These are phyloP conservation scores for Salvia miltiorrhiza DNA, from an alignment of 257 asterid genomes.

Conservation along the genomic window DNA sequence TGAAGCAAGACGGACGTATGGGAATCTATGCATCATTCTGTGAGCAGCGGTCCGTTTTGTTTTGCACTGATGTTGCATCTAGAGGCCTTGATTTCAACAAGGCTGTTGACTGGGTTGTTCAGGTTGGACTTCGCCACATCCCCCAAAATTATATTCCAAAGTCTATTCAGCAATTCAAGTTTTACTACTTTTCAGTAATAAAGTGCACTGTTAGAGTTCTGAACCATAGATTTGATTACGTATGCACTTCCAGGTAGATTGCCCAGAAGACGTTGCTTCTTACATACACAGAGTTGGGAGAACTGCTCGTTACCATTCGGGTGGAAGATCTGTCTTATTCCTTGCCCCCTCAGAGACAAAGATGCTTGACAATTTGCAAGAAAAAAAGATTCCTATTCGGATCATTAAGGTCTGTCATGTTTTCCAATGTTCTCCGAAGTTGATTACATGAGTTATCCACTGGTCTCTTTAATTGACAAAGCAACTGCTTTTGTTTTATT, in stretches of 20 bases:
- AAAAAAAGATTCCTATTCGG: slow-evolving; percentile 74
- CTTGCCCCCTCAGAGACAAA: slow-evolving; percentile 78
- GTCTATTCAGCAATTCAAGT: neutral
- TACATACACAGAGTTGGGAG: slow-evolving; percentile 98
- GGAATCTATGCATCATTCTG: slow-evolving; percentile 79
- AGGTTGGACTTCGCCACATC: slow-evolving; percentile 43
- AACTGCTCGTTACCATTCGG: slow-evolving; percentile 91
- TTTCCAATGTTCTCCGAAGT: neutral
- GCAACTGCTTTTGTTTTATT: slow-evolving; percentile 1
- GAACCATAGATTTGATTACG: slow-evolving; percentile 9
- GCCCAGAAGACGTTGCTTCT: slow-evolving; percentile 88
- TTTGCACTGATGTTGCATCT: slow-evolving; percentile 87
- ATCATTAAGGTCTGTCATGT: slow-evolving; percentile 49
- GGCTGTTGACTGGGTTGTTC: slow-evolving; percentile 97
- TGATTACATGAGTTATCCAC: neutral
- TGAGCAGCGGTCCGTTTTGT: slow-evolving; percentile 64
- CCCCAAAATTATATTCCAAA: neutral
- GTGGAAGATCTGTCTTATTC: slow-evolving; percentile 81
- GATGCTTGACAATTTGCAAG: slow-evolving; percentile 76
- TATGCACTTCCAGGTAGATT: slow-evolving; percentile 64
- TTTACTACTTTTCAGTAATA: neutral
- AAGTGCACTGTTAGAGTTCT: neutral
- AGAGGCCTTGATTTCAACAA: slow-evolving; percentile 95
- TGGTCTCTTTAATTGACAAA: slow-evolving; percentile 1
- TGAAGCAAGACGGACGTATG: slow-evolving; percentile 82